phyloP scores from a whole-genome alignment of 805 yeast species.

The Candida oleophila region DNA sequence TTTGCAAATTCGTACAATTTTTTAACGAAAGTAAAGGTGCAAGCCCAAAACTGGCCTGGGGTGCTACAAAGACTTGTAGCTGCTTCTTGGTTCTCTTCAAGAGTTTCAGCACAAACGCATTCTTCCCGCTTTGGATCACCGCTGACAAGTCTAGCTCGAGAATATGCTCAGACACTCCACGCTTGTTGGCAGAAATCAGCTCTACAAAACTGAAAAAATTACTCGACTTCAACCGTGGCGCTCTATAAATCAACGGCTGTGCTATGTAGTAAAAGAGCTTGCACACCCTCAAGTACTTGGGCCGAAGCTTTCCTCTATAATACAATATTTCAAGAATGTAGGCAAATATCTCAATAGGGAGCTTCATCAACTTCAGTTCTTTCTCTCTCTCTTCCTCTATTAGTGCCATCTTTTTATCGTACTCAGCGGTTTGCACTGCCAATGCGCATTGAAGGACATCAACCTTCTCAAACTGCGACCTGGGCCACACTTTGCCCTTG shows the following conservation, averaged over 20 bases:
- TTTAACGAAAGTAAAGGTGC: conserved; percentile 84
- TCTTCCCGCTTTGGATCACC: conserved; percentile 88
- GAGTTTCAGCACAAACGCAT: conserved; percentile 82
- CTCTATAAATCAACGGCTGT: conserved; percentile 61
- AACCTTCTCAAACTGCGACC: conserved; percentile 49
- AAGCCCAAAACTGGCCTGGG: conserved; percentile 92
- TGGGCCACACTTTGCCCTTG: conserved; percentile 44
- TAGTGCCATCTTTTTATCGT: conserved; percentile 13
- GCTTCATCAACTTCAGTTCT: conserved; percentile 26
- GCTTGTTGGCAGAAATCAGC: conserved; percentile 50
- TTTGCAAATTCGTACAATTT: conserved; percentile 60
- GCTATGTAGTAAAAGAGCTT: conserved; percentile 59
- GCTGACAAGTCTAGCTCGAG: conserved; percentile 68
- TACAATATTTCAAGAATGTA: conserved; percentile 30
- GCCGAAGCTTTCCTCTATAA: conserved; percentile 30
- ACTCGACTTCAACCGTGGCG: conserved; percentile 61
- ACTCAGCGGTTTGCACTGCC: conserved; percentile 22
- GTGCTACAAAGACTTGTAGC: conserved; percentile 75
- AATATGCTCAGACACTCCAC: conserved; percentile 57
- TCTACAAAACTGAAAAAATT: conserved; percentile 77
- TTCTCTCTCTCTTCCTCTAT: conserved; percentile 12
- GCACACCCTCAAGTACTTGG: conserved; percentile 59
- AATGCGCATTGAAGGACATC: conserved; percentile 44
- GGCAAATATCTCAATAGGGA: conserved; percentile 37
- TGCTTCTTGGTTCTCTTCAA: conserved; percentile 71